A percentile compares a stretch with the other conserved stretches of the same genome.
These are phyloP conservation scores for Leucoagaricus sp. DNA, from an alignment of 1,284 basidiomycete species.

Conservation along the genomic window DNA sequence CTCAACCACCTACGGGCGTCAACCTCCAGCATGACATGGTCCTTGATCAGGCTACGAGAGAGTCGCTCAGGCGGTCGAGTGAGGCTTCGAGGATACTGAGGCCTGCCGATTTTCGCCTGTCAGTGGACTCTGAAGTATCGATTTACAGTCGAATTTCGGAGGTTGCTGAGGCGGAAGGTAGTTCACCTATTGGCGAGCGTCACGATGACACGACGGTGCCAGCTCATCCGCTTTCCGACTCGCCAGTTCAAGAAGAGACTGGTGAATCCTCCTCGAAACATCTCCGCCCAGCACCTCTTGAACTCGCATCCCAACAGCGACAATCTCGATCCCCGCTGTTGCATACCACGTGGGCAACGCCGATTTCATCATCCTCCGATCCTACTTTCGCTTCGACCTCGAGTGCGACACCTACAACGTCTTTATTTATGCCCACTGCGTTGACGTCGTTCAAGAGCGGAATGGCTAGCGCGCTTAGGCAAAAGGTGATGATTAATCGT, in stretches of 20 bases:
- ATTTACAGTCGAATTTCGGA: constrained; percentile 32
- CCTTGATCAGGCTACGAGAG: constrained; percentile 2
- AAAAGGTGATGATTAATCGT: constrained; percentile 35
- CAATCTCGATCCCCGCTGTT: constrained; percentile 45
- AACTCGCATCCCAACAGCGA: constrained; percentile 16
- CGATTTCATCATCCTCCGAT: constrained; percentile 38
- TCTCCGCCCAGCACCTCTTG: constrained; percentile 22
- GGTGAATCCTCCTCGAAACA: background rate
- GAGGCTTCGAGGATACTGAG: constrained; percentile 9
- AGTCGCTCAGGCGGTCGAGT: constrained; percentile 8
- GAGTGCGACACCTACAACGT: constrained; percentile 10
- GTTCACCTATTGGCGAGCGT: too few relatives aligned
- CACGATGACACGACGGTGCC: constrained; percentile 14
- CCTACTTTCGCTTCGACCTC: background rate
- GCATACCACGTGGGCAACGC: constrained; percentile 55
- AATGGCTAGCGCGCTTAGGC: constrained; percentile 33
- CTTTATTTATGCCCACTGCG: constrained; percentile 15
- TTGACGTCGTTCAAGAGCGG: constrained; percentile 4
- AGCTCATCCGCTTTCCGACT: background rate
- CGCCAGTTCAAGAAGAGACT: background rate
- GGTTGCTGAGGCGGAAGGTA: too few relatives aligned
- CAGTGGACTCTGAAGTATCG: constrained; percentile 32
- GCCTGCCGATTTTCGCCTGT: constrained; percentile 14
- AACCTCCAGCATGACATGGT: constrained; percentile 9
- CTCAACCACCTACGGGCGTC: constrained; percentile 10